These are phyloP conservation scores for Cryptococcus sp. DNA, from an alignment of 1,284 basidiomycete species.

Conservation along the genomic window DNA sequence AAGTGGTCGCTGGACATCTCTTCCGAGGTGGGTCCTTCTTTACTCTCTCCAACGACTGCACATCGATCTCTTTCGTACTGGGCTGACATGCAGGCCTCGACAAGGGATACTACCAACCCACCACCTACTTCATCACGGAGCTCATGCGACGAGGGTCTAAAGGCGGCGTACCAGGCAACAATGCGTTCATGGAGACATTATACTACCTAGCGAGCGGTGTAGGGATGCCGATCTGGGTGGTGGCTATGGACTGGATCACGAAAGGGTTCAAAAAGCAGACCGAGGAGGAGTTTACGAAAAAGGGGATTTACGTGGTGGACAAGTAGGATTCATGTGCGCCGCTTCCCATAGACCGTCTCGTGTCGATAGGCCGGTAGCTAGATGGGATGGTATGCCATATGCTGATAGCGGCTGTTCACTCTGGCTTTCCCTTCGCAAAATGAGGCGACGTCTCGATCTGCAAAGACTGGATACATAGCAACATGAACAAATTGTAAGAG, in stretches of 20 bases:
- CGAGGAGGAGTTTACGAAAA: constrained; percentile 19
- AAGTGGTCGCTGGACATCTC: constrained; percentile 59
- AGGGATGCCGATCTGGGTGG: constrained; percentile 47
- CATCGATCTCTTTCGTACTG: neutral
- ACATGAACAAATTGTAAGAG: no score
- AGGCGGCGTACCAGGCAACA: constrained; percentile 63
- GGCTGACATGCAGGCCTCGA: constrained; percentile 55
- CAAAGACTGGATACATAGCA: no score
- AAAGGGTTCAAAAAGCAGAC: constrained; percentile 15
- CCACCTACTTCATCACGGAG: constrained; percentile 62
- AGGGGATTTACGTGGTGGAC: constrained; percentile 13
- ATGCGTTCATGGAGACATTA: constrained; percentile 55
- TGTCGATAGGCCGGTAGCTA: no score
- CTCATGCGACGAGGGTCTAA: constrained; percentile 65
- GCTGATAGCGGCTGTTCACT: no score
- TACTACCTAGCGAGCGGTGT: constrained; percentile 49
- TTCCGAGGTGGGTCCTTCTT: constrained; percentile 54
- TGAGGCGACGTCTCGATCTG: no score
- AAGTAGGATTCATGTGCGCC: no score
- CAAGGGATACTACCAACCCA: constrained; percentile 68
- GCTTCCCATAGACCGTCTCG: no score
- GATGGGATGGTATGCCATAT: no score
- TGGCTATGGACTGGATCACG: constrained; percentile 30
- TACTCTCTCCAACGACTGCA: neutral
- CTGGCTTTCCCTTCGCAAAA: no score